A percentile compares a stretch with the other conserved stretches of the same genome.
phyloP scores from a whole-genome alignment of 805 yeast genomes.

The Wickerhamiella spandovensis region DNA sequence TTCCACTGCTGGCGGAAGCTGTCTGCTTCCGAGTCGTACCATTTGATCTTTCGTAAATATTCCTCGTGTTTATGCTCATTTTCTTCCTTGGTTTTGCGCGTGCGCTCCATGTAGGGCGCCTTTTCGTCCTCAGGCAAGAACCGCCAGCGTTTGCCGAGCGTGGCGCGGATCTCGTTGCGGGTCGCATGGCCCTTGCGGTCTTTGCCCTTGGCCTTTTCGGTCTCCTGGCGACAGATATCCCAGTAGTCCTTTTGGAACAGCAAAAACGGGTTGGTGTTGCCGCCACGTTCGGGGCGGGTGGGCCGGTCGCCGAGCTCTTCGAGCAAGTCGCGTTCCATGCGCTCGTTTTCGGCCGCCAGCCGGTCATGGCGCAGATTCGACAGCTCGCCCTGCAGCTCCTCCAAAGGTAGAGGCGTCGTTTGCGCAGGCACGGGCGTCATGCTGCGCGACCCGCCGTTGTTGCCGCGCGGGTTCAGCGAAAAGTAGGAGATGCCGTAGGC shows the following conservation, averaged over 20 bases:
- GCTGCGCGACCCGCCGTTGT: not conserved
- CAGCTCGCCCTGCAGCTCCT: conserved; percentile 19
- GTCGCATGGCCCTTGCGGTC: conserved; percentile 23
- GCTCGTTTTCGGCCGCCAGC: conserved; percentile 20
- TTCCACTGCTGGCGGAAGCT: conserved; percentile 27
- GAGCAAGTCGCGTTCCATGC: conserved; percentile 24
- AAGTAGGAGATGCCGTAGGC: not conserved
- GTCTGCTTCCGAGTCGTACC: conserved; percentile 27
- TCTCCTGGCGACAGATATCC: conserved; percentile 27
- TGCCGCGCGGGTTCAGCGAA: not conserved
- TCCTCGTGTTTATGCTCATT: conserved; percentile 24
- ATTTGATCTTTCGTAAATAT: conserved; percentile 21
- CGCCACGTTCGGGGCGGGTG: conserved; percentile 25
- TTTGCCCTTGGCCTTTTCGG: conserved; percentile 23
- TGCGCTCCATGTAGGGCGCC: conserved; percentile 26
- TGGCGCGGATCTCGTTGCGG: conserved; percentile 29
- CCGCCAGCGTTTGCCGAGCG: conserved; percentile 30
- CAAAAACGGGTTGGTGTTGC: conserved; percentile 29
- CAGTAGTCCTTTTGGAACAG: conserved; percentile 30
- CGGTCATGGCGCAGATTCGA: conserved; percentile 20
- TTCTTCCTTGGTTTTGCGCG: conserved; percentile 23
- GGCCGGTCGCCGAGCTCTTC: conserved; percentile 29
- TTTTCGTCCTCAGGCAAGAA: conserved; percentile 26
- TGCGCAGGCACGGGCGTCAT: not conserved
- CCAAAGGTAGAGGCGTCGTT: conserved; percentile 1